Evolutionary conservation across 495 filamentous ascomycete genomes (phyloP), one percentile per base, ranked within the genome.

Genomic region (Aspergillus indologenus): DNA sequence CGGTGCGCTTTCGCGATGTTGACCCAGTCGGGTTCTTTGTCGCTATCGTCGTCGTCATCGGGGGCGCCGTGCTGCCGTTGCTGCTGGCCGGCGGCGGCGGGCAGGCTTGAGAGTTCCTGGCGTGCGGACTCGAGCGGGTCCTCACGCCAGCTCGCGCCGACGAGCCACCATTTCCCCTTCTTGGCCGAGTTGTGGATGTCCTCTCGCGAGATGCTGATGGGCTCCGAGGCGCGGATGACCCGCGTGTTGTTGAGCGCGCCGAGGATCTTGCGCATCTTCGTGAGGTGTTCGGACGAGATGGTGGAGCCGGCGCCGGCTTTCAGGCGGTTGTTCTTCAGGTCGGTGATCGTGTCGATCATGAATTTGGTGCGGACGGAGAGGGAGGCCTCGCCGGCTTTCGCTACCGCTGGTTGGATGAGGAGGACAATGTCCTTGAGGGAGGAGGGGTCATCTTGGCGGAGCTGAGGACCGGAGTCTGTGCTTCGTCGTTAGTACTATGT

Each of bases 101-200:
- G 3, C 6, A 68, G 54, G 44, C 34, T 53, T 22, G 68, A 63
- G 23, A 77, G 61, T 50, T 76, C 71, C 53, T 73, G 60, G 20
- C 73, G 74, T 17, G 75, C 75, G 26, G 70, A 63, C 18, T 75
- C 72, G 23, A 79, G 61, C 2, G 75, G 66, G 22, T 74, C 74
- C 53, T 82, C 81, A 26, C 79, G 85, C 88, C 91, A 96, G 71
- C 91, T 95, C 14, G 93, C 92, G 46, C 94, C 93, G 22, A 96
- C 87, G 40, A 98, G 83, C 94, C 94, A 98, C 95, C 94, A 98
- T 77, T 96, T 97, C 3, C 94, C 94, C 71, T 89, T 90, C 62
- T 88, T 91, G 20, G 91, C 86, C 2, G 85, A 87, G 56, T 93
- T 81, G 54, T 81, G 81, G 58, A 98, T 90, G 66, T 98, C 94